phyloP scores from a whole-genome alignment of 495 filamentous ascomycete genomes.

The Astrothelium subdiscretum region DNA sequence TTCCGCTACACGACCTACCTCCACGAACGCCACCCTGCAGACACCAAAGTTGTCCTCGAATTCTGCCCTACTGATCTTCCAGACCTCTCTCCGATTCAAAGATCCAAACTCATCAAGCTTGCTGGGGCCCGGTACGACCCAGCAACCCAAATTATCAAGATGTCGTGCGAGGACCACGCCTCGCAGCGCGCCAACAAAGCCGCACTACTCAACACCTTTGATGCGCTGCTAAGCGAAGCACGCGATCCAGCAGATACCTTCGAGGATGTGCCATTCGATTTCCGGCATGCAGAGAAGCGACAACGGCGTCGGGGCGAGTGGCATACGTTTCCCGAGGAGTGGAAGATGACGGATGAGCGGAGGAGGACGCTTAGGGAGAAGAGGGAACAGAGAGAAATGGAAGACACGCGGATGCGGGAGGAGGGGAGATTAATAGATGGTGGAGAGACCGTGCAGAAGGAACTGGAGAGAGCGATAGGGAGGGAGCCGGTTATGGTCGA shows the following conservation, averaged over 20 bases:
- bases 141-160: slow-evolving; percentile 67
- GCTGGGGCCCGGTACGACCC: slow-evolving; percentile 86
- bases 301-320: slow-evolving; percentile 34
- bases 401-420: slow-evolving; percentile 37
- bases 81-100: slow-evolving; percentile 52
- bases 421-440: slow-evolving; percentile 45
- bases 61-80: slow-evolving; percentile 61
- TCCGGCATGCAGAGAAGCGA: slow-evolving; percentile 61
- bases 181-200: slow-evolving; percentile 88
- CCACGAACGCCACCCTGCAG: slow-evolving; percentile 85
- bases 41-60: slow-evolving; percentile 86
- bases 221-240: slow-evolving; percentile 60
- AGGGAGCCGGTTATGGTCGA: slow-evolving; percentile 25
- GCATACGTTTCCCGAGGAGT: slow-evolving; percentile 64
- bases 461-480: slow-evolving; percentile 4
- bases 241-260: slow-evolving; percentile 67
- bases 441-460: slow-evolving; percentile 29
- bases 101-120: slow-evolving; percentile 75
- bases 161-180: slow-evolving; percentile 76
- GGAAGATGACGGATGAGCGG: slow-evolving; percentile 64
- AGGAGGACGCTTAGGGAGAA: slow-evolving; percentile 49
- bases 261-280: slow-evolving; percentile 80
- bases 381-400: slow-evolving; percentile 36
- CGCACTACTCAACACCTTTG: slow-evolving; percentile 69
- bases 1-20: slow-evolving; percentile 98